phyloP scores from a whole-genome alignment of 1,284 basidiomycete species.

The Cryptococcus sp. region DNA sequence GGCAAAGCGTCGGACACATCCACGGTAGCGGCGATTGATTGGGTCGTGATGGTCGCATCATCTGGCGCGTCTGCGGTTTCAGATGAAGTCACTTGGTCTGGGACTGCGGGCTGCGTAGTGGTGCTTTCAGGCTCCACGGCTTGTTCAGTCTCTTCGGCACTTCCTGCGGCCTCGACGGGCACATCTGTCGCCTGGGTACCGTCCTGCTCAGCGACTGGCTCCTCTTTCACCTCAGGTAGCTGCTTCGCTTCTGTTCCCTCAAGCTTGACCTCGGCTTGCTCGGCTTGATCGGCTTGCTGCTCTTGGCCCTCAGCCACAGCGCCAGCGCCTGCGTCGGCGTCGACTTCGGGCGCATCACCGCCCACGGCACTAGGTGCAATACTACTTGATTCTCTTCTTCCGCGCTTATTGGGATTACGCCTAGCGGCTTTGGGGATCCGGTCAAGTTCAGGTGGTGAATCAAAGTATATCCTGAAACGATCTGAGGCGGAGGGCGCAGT shows the following conservation, averaged over 20 bases:
- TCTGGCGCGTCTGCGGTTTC: background rate
- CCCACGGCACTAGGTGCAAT: constrained; percentile 37
- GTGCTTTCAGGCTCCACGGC: too few species aligned
- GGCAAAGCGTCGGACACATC: too few species aligned
- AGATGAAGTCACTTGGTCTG: background rate
- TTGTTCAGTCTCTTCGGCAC: too few species aligned
- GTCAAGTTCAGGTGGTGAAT: constrained; percentile 53
- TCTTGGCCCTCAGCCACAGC: constrained; percentile 7
- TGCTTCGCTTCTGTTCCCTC: too few species aligned
- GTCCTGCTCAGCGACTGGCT: constrained; percentile 8
- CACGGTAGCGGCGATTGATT: too few species aligned
- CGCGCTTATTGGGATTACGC: constrained; percentile 61
- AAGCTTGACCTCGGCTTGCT: too few species aligned
- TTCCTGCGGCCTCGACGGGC: too few species aligned
- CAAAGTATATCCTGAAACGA: constrained; percentile 55
- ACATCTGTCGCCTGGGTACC: constrained; percentile 12
- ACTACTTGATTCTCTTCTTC: constrained; percentile 59
- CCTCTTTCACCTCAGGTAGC: constrained; percentile 2
- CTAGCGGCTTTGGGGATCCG: constrained; percentile 43
- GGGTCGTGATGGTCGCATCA: too few species aligned
- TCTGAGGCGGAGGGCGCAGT: constrained; percentile 39
- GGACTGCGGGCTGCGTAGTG: too few species aligned
- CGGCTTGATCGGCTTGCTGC: background rate
- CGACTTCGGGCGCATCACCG: constrained; percentile 51
- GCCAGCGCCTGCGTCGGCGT: constrained; percentile 6